Conservation (phyloP, 2,329 filamentous ascomycete genomes). For the Aureobasidium melanogenum region DNA sequence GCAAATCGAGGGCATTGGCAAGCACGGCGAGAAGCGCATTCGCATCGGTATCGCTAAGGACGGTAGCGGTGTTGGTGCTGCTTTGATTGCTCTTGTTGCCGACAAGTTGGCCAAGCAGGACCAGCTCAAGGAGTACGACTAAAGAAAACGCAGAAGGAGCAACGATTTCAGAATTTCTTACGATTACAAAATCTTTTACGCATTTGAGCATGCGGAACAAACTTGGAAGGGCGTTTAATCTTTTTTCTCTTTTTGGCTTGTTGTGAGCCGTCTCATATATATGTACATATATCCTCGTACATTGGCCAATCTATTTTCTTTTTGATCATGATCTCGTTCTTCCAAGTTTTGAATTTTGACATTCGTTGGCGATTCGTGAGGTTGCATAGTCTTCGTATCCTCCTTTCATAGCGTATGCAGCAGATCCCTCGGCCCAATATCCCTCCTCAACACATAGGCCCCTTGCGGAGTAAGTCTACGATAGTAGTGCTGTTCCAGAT, state of each 20-base stretch:
- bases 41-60: slow-evolving; percentile 96
- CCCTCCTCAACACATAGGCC: slow-evolving; percentile 43
- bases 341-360: not conserved
- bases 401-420: not conserved
- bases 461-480: slow-evolving; percentile 47
- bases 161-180: slow-evolving; percentile 1
- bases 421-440: slow-evolving; percentile 21
- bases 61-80: slow-evolving; percentile 89
- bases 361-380: not conserved
- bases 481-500: slow-evolving; percentile 49
- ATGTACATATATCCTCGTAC: slow-evolving; percentile 5
- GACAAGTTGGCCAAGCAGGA: slow-evolving; percentile 41
- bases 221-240: slow-evolving; percentile 1
- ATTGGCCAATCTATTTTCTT: not conserved
- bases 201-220: slow-evolving; percentile 7
- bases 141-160: not conserved
- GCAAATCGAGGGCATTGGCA: slow-evolving; percentile 68
- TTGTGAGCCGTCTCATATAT: not conserved
- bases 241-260: not conserved
- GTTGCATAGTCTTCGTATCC: not conserved
- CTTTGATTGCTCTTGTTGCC: slow-evolving; percentile 85
- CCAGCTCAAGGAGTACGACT: slow-evolving; percentile 3
- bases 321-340: not conserved
- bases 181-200: not conserved
- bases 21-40: slow-evolving; percentile 71